phyloP scores from a whole-genome alignment of 164 flowering plant species.

The Liriodendron chinense region DNA sequence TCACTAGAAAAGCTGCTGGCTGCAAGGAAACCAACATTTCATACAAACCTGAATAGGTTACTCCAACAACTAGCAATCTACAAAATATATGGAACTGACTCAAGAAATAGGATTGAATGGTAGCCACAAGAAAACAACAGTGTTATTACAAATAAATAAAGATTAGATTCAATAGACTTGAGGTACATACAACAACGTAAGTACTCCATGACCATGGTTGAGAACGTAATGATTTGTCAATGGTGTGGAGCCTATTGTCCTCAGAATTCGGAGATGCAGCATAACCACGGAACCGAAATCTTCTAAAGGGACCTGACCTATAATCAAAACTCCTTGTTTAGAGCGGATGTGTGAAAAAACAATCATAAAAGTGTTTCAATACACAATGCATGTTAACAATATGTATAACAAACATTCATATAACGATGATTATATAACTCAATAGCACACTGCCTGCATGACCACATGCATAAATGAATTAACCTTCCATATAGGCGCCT shows the following conservation, averaged over 20 bases:
- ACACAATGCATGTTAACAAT: not conserved
- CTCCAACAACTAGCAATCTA: not conserved
- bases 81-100: not conserved
- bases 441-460: not conserved
- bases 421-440: not conserved
- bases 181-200: constrained; percentile 41
- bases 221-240: constrained; percentile 13
- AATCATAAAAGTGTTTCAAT: not conserved
- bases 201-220: constrained; percentile 41
- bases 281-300: constrained; percentile 33
- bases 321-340: constrained; percentile 4
- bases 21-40: constrained; percentile 28
- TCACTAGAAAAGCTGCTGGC: constrained; percentile 52
- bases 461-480: not conserved
- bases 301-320: constrained; percentile 44
- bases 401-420: not conserved
- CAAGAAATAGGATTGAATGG: not conserved
- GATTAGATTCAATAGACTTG: not conserved
- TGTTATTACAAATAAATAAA: not conserved
- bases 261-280: constrained; percentile 24
- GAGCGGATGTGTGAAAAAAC: not conserved
- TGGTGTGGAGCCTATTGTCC: constrained; percentile 10
- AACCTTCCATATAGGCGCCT: not conserved
- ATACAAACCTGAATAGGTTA: not conserved
- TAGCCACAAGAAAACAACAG: not conserved